A percentile compares a stretch with the other conserved stretches of the same genome.
phyloP scores from a whole-genome alignment of 108 stramenopile species.

The Craspedostauros australis region DNA sequence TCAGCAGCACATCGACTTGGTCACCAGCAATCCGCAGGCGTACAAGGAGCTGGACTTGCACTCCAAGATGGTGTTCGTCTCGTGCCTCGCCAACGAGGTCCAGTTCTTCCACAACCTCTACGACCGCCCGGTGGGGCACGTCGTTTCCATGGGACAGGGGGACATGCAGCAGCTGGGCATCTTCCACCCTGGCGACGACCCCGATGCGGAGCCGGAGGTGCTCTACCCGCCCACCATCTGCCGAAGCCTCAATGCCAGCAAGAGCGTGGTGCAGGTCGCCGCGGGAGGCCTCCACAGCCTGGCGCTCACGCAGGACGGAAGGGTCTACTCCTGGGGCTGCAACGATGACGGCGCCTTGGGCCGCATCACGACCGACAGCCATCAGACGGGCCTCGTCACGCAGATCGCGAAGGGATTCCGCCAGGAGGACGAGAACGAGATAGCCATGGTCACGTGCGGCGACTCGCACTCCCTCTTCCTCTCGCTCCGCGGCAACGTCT shows the following conservation, averaged over 20 bases:
- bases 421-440: constrained; percentile 19
- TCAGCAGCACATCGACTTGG: neutral
- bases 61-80: neutral
- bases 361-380: constrained; percentile 8
- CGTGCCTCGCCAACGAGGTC: neutral
- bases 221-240: constrained; percentile 22
- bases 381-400: neutral
- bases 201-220: constrained; percentile 8
- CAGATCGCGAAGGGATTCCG: constrained; percentile 11
- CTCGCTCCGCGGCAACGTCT: constrained; percentile 51
- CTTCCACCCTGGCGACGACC: neutral
- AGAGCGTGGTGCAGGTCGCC: constrained; percentile 39
- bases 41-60: no score
- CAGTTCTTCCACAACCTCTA: neutral
- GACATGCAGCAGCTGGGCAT: constrained; percentile 9
- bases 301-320: constrained; percentile 56
- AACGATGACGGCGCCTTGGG: constrained; percentile 86
- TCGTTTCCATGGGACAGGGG: constrained; percentile 6
- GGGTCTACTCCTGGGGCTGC: constrained; percentile 86
- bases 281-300: constrained; percentile 80
- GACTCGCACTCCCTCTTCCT: constrained; percentile 70
- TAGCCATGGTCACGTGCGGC: constrained; percentile 68
- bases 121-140: neutral
- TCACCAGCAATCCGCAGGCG: no score
- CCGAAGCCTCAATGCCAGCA: constrained; percentile 1